Base-by-base conservation (phyloP, 176 grass and related monocot genomes). In the Alloteropsis semialata region DNA sequence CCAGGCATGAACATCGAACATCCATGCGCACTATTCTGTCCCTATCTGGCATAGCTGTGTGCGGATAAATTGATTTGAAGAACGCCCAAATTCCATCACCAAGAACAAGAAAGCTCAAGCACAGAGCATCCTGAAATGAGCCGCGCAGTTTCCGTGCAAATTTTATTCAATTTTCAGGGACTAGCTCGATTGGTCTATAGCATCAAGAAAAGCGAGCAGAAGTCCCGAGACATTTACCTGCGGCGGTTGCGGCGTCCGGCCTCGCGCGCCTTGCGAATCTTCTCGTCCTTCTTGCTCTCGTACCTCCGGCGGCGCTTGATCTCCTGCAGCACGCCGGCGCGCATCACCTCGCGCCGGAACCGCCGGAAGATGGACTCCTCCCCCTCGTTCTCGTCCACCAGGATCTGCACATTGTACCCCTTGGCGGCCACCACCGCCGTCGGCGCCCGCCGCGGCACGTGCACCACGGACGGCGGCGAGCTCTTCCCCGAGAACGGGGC, bases 331-430 rank as follows among this genome's bases (percentile, higher is more conserved):
- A 98, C 63, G 22, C 96, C 92, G 39, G 92, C 84, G 62, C 46
- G 90, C 78, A 92, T 88, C 65, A 98, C 92, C 89, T 98, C 92
- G 57, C 92, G 80, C 82, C 91, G 88, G 91, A 98, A 98, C 67
- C 85, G 76, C 60, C 90, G 79, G 79, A 98, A 78, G 61, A 92
- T 84, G 57, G 87, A 83, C 38, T 98, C 92, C 55, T 89, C 82
- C 18, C 92, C 81, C 57, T 94, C 96, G 82, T 88, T 87, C 48
- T 99, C 96, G 59, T 95, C 96, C 62, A 99, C 90, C 33, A 93
- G 36, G 76, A 99, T 84, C 89, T 96, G 93, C 75, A 96, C 96
- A 80, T 99, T 95, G 82, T 87, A 99, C 14, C 89, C 91, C 58
- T 72, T 75, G 10, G 83, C 67, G 21, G 88, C 88, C 58, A 67